Evolutionary conservation across 305 asterid genomes (phyloP).

Genomic region (Fraxinus greggii): DNA sequence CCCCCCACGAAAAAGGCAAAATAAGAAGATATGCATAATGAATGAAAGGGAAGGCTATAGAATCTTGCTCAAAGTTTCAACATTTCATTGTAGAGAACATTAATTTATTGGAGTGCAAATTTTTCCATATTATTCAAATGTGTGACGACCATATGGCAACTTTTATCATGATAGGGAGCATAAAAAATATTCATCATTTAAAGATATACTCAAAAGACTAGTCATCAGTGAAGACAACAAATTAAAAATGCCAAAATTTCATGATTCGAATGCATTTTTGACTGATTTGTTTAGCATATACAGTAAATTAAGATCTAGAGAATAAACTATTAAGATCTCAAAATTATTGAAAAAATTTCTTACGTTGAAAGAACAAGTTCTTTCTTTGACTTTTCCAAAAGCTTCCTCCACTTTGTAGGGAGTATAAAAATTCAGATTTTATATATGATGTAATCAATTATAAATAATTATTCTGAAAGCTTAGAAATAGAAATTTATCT

Average conservation of each 20-base stretch:
- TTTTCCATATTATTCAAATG: conserved; percentile 1
- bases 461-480: background rate
- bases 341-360: background rate
- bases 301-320: background rate
- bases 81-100: conserved; percentile 2
- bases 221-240: conserved; percentile 9
- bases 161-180: conserved; percentile 7
- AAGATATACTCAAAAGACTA: conserved; percentile 3
- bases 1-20: background rate
- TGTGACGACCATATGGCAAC: conserved; percentile 18
- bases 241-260: background rate
- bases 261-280: background rate
- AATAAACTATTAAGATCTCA: background rate
- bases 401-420: background rate
- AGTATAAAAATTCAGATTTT: background rate
- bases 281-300: background rate
- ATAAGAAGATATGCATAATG: background rate
- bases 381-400: background rate
- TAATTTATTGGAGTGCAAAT: background rate
- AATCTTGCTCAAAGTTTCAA: background rate
- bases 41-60: conserved; percentile 7
- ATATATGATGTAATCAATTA: background rate
- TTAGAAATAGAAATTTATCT: no score
- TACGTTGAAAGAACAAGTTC: background rate
- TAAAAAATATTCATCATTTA: background rate